Evolutionary conservation across 305 asterid genomes (phyloP), one percentile per base, ranked within the genome.

Genomic region (Plantago rigida): DNA sequence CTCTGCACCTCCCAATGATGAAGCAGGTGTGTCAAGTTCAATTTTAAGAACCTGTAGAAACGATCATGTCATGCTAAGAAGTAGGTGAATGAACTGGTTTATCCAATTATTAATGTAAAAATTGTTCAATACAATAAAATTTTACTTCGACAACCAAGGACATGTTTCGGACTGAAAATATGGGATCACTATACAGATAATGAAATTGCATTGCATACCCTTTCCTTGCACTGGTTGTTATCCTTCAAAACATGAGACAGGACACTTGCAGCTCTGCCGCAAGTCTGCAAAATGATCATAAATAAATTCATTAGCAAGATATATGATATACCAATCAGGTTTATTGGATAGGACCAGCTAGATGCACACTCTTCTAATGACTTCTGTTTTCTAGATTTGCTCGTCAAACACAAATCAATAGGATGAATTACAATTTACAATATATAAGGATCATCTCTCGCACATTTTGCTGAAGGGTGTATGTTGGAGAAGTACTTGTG

Each of bases 261-360:
- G 74, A 92, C 82, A 45, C 94, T 85, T 50, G 97, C 95, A 71
- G 98, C 98, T 82, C 98, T 83, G 78, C 94, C 83, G 81, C 95
- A 86, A 51, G 89, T 83, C 98, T 92, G 87, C 80, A 72, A 62
- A 61, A 71, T 47, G 58, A 44, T 4, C 53, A 67, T 22, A 62
- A 36, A 45, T 24, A 47, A 52, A 42, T 36, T 0, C 6, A 8
- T 8, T 7, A 5, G 44, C 44, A 36, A 36, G 44, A 36, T 36
- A 31, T 0, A 31, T 31, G 7, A 31, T 22, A 31, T 4, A 65
- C 2, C 19, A 19, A 22, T 19, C 56, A 24, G 58, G 6, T 34
- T 47, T 14, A 31, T 47, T 24, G 9, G 26, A 47, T 31, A 36
- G 12, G 48, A 48, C 13, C 28, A 17, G 52, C 13, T 28, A 59